phyloP scores from a whole-genome alignment of 1,284 basidiomycete genomes.

The Austropuccinia psidii region DNA sequence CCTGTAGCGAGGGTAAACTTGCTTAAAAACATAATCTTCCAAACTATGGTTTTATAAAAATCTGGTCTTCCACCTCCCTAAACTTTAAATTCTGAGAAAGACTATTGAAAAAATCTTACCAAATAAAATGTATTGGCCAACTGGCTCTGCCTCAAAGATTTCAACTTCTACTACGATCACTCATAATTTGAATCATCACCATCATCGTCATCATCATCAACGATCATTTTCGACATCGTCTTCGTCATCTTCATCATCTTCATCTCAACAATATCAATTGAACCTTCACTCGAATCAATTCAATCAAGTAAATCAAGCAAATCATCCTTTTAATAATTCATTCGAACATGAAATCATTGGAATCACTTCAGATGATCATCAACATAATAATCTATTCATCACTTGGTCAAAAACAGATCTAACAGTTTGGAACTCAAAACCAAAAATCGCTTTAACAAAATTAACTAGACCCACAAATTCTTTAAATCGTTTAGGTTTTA shows the following conservation, averaged over 20 bases:
- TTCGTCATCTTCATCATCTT: no score
- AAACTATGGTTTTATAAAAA: no score
- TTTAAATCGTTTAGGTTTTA: slow-evolving; percentile 1
- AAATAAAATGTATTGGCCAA: slow-evolving; percentile 38
- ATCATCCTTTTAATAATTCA: neutral
- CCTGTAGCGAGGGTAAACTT: no score
- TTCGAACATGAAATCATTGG: no score
- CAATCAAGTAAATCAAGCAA: neutral
- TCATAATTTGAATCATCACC: neutral
- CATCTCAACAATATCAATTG: neutral
- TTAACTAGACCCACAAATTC: neutral
- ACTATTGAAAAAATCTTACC: no score
- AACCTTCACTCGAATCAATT: neutral
- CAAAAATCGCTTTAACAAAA: slow-evolving; percentile 22
- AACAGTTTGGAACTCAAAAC: slow-evolving; percentile 28
- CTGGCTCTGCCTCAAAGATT: slow-evolving; percentile 31
- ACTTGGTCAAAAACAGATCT: slow-evolving; percentile 32
- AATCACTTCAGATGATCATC: no score
- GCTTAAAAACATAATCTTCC: no score
- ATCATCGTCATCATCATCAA: neutral
- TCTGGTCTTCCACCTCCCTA: no score
- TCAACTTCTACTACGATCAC: slow-evolving; percentile 21
- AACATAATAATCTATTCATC: slow-evolving; percentile 23
- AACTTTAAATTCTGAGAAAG: no score
- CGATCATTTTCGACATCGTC: no score